Evolutionary conservation across 768 basidiomycete genomes (phyloP), one percentile per base, ranked within the genome.

Genomic region (Trametes villosa): DNA sequence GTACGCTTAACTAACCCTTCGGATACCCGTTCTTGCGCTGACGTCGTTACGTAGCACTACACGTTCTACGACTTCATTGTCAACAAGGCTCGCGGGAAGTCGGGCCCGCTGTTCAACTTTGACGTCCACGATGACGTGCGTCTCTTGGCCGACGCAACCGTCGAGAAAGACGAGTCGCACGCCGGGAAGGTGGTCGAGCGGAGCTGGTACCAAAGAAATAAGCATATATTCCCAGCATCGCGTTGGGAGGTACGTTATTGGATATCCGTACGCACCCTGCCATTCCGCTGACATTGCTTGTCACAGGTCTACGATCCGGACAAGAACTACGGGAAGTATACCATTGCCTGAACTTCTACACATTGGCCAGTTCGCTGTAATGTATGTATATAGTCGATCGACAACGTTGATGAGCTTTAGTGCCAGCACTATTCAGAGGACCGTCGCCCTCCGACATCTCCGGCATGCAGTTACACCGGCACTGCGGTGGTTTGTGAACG

Each of bases 41-140:
- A 57, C 9, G 13, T 4, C 24, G n/a, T n/a, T 17, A 11, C 53
- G 15, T 56, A 98, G 94, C 96, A 98, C 72, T 86, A 98, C 75
- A 97, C 96, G 1, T 99, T 99, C 73, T 98, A 98, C 74, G 92
- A 96, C 75, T 98, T 99, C 66, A 97, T 99, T 65, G 81, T 98
- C 68, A 98, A 98, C 81, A 98, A 97, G 76, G 95, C 96, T 9
- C 87, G 97, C 24, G 97, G 97, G 27, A 99, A 99, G 75, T 97
- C 95, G 0, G 97, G 97, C 0, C 97, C 97, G 6, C 76, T 99
- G 56, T 99, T 99, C 79, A 97, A 91, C 74, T 99, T 99, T 70
- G 97, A 99, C 74, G 97, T 98, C 7, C 97, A 99, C 73, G 97
- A 99, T 71, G 97, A 99, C 72, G 92, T 99, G 4, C 91, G 97